Percentiles rank a stretch among this genome's conserved stretches.
phyloP scores from a whole-genome alignment of 73 alveolate species.

The Paramecium pentaurelia region DNA sequence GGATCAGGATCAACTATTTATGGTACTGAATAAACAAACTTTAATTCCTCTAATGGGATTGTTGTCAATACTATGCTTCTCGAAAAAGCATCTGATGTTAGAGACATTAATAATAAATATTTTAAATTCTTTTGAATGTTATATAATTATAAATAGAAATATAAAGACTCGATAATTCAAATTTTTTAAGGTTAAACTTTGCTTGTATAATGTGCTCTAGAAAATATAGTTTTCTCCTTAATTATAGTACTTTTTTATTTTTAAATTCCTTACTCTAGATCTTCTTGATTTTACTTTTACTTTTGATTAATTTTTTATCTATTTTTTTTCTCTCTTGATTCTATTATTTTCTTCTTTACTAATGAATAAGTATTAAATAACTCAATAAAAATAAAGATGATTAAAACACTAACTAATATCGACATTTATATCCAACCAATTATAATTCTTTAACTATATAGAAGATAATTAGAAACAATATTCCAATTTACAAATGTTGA shows the following conservation, averaged over 20 bases:
- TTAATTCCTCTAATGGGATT: constrained; percentile 10
- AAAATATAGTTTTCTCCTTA: not conserved
- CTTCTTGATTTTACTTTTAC: not conserved
- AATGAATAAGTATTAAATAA: not conserved
- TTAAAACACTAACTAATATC: not conserved
- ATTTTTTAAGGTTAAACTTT: not conserved
- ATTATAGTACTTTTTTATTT: too few relatives aligned
- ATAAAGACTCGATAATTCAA: not conserved
- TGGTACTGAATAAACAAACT: constrained; percentile 7
- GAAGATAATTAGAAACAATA: not conserved
- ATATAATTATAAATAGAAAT: not conserved
- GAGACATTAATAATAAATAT: not conserved
- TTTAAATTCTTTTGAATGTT: not conserved
- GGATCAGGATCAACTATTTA: constrained; percentile 46
- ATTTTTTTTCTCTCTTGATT: not conserved
- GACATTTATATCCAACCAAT: not conserved
- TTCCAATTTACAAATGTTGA: not conserved
- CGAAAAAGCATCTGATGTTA: not conserved
- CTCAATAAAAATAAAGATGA: not conserved
- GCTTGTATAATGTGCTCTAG: not conserved
- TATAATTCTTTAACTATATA: not conserved
- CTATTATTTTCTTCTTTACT: not conserved
- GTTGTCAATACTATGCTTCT: not conserved
- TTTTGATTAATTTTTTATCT: too few relatives aligned
- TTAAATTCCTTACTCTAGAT: too few relatives aligned